phyloP scores from a whole-genome alignment of 2,329 filamentous ascomycete genomes.

The Incumbomyces delicatus region DNA sequence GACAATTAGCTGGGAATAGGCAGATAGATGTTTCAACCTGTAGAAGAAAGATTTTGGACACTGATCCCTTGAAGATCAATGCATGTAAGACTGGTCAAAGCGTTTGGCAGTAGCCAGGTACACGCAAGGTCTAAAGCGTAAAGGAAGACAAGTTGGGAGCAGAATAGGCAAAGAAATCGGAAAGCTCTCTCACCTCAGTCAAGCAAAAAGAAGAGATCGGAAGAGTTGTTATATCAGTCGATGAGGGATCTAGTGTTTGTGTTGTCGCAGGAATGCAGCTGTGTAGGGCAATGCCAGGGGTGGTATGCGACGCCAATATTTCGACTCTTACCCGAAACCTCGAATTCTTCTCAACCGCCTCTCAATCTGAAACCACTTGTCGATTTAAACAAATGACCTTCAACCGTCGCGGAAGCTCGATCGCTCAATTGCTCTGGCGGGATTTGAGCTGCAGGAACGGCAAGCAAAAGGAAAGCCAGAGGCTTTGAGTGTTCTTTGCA shows the following conservation, averaged over 20 bases:
- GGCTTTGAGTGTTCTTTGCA: too few species aligned
- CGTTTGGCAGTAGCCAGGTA: neutral
- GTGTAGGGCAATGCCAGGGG: conserved; percentile 2
- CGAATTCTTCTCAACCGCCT: neutral
- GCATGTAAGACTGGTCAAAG: conserved; percentile 3
- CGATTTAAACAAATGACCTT: neutral
- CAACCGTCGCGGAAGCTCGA: neutral
- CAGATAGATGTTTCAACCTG: conserved; percentile 5
- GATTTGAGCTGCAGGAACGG: too few species aligned
- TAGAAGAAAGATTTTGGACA: neutral
- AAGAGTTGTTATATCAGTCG: neutral
- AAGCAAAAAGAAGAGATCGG: neutral
- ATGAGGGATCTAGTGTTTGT: neutral
- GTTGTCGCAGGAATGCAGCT: conserved; percentile 1
- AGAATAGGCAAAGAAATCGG: neutral
- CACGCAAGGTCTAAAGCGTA: neutral
- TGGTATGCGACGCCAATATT: conserved; percentile 2
- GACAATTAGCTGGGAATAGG: neutral
- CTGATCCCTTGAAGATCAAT: conserved; percentile 1
- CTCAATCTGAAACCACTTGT: neutral
- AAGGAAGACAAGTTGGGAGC: neutral
- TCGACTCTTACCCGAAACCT: conserved; percentile 5
- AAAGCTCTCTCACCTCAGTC: neutral
- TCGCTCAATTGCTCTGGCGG: too few species aligned
- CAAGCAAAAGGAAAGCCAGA: too few species aligned